phyloP scores from a whole-genome alignment of 345 rosid species.

The Sisymbrium irio region DNA sequence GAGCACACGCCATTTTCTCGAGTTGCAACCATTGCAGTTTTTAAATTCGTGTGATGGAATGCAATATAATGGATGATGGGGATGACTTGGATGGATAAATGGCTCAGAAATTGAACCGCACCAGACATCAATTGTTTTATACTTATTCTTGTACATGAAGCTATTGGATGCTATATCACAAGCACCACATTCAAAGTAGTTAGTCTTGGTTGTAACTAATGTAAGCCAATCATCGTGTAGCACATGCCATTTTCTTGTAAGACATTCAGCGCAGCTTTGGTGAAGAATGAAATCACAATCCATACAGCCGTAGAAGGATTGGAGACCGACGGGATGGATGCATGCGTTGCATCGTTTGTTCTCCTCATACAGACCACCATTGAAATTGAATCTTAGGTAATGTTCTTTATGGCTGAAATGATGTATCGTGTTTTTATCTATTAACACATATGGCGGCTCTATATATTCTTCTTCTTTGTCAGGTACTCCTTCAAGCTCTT shows the following conservation, averaged over 20 bases:
- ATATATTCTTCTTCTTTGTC: not conserved
- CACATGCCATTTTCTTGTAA: not conserved
- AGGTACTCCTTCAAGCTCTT: not conserved
- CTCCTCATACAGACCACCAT: not conserved
- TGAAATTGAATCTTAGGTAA: not conserved
- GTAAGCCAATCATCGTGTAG: not conserved
- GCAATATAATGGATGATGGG: not conserved
- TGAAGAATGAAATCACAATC: slow-evolving; percentile 1
- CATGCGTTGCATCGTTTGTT: not conserved
- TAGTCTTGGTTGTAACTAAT: not conserved
- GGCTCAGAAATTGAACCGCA: slow-evolving; percentile 2
- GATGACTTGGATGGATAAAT: slow-evolving; percentile 1
- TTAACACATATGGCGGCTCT: not conserved
- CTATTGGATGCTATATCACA: not conserved
- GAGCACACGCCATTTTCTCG: rapidly evolving
- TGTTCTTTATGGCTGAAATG: not conserved
- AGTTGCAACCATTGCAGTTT: not conserved
- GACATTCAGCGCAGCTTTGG: not conserved
- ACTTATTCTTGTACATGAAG: not conserved
- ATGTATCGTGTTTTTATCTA: not conserved
- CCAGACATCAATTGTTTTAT: not conserved
- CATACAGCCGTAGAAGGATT: not conserved
- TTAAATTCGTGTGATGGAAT: no score
- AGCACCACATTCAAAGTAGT: not conserved
- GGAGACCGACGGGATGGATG: not conserved